Evolutionary conservation across 352 stramenopile species (phyloP).

Genomic region (Phytophthora meadii): DNA sequence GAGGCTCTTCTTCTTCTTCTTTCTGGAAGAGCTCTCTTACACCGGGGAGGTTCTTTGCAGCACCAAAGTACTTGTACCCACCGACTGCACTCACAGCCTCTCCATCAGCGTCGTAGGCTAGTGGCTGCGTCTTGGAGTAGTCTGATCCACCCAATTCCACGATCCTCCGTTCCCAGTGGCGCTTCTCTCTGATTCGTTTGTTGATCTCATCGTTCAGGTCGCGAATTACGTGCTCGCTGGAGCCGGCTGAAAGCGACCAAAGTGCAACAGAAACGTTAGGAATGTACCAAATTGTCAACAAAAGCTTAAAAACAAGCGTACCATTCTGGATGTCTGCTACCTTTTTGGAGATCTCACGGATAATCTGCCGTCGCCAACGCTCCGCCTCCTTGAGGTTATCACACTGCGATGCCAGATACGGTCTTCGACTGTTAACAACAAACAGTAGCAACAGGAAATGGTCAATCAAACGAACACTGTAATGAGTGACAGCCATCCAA

Average conservation of each 20-base stretch:
- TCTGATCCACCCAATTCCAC: constrained; percentile 91
- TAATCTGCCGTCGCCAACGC: constrained; percentile 93
- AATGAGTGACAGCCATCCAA: background rate
- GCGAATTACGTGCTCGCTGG: constrained; percentile 96
- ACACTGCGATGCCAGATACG: constrained; percentile 94
- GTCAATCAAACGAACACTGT: background rate
- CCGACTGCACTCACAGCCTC: constrained; percentile 63
- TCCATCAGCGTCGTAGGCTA: constrained; percentile 82
- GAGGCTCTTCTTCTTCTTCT: constrained; percentile 64
- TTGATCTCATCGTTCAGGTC: constrained; percentile 99
- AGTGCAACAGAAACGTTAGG: no score
- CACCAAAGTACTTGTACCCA: constrained; percentile 98
- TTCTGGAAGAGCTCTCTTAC: constrained; percentile 96
- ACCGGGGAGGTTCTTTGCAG: constrained; percentile 95
- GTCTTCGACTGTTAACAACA: constrained; percentile 68
- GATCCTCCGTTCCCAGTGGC: constrained; percentile 88
- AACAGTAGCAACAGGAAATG: constrained; percentile 9
- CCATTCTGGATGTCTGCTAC: constrained; percentile 97
- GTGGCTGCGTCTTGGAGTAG: constrained; percentile 86
- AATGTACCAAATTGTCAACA: no score
- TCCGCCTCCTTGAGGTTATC: constrained; percentile 95
- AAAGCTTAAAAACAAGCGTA: constrained; percentile 23
- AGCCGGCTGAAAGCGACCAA: constrained; percentile 59
- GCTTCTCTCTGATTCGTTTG: constrained; percentile 95
- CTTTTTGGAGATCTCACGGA: constrained; percentile 95